Evolutionary conservation across 2,329 filamentous ascomycete genomes (phyloP).

Genomic region (Setomelanomma holmii): DNA sequence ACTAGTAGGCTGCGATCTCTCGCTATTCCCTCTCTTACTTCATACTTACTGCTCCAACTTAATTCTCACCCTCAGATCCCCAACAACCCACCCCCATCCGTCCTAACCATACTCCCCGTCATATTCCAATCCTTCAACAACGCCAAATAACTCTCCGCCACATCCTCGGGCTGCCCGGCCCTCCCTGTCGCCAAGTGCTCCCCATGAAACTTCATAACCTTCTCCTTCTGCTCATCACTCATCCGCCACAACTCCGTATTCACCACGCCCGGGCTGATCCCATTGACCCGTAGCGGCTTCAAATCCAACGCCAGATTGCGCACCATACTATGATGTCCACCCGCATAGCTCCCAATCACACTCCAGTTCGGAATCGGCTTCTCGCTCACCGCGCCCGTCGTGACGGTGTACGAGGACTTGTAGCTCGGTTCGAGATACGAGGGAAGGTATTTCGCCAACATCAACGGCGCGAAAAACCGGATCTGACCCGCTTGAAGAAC

Average conservation of each 20-base stretch:
- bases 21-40: too few species aligned
- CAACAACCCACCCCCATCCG: slow-evolving; percentile 49
- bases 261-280: slow-evolving; percentile 63
- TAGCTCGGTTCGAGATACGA: slow-evolving; percentile 53
- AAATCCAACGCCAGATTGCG: slow-evolving; percentile 68
- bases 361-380: slow-evolving; percentile 62
- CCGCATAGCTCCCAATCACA: slow-evolving; percentile 57
- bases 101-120: slow-evolving; percentile 53
- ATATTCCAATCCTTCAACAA: slow-evolving; percentile 57
- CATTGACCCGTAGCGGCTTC: slow-evolving; percentile 60
- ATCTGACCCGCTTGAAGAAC: slow-evolving; percentile 57
- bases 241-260: slow-evolving; percentile 54
- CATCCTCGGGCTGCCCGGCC: slow-evolving; percentile 38
- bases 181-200: slow-evolving; percentile 34
- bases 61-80: not conserved
- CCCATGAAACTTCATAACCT: slow-evolving; percentile 26
- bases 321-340: slow-evolving; percentile 61
- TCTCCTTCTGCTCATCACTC: slow-evolving; percentile 33
- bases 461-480: slow-evolving; percentile 59
- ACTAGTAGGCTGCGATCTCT: too few species aligned
- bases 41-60: too few species aligned
- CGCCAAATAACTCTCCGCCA: slow-evolving; percentile 57
- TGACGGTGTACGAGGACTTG: slow-evolving; percentile 62
- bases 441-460: slow-evolving; percentile 60
- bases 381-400: slow-evolving; percentile 60